Base-by-base conservation (phyloP, 2,329 filamentous ascomycete species). In the Zalaria obscura region DNA sequence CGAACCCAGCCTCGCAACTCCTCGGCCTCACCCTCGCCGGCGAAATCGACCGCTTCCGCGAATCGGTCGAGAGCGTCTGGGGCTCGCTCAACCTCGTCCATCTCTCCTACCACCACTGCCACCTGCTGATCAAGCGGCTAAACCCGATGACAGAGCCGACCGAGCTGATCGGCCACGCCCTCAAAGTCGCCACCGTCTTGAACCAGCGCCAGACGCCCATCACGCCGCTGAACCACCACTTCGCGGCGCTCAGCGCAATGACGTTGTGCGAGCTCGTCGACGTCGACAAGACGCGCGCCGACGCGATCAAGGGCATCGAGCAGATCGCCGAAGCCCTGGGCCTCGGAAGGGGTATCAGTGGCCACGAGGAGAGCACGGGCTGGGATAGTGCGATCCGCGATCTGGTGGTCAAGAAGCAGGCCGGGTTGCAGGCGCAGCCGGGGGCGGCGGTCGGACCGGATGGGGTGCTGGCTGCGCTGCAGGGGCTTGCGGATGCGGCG, bases 51-150 rank as follows among this genome's bases (percentile, higher is more conserved):
- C 68, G 78, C 43, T 81, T 80, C 56, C 71, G 76, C 5, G 76
- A 81, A 55, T 69, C 75, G 41, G 66, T 84, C 2, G 76, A 80
- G 3, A 57, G 54, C 5, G 55, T 65, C 37, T 64, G 63, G 55
- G 61, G 66, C 8, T 67, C 69, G 35, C 63, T 78, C 26, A 73
- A 74, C 25, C 68, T 80, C 28, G 66, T 84, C 2, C 75, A 81
- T 49, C 66, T 85, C 25, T 73, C 73, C 11, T 84, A 82, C 59
- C 83, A 80, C 73, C 78, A 84, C 55, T 70, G 75, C 48, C 75
- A 77, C 46, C 66, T 84, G 5, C 64, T 85, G 11, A 68, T 75
- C 6, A 75, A 77, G 40, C 67, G 83, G 2, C 64, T 78, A 41
- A 73, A 71, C 32, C 69, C 74, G 1, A 67, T 67, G 7, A 66